Percentiles rank a stretch among this genome's conserved stretches.
Evolutionary conservation across 805 yeast species (phyloP).

Genomic region (Priceomyces medius): DNA sequence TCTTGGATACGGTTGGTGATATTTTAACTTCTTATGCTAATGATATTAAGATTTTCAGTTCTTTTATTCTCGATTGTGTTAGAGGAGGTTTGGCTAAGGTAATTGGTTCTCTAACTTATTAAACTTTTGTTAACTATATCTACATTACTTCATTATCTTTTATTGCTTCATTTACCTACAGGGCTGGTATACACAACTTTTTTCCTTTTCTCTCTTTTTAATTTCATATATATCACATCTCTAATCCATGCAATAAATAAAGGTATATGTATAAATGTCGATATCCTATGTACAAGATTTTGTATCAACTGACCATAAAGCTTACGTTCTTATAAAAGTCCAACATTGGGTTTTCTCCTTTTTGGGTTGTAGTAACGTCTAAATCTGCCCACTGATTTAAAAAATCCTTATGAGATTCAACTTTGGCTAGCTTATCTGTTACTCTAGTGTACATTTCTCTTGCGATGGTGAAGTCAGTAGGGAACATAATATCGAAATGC

Average conservation of each 20-base stretch:
- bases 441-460: slow-evolving; percentile 62
- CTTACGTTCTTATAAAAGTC: slow-evolving; percentile 75
- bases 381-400: slow-evolving; percentile 69
- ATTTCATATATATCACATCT: background rate
- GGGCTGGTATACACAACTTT: too few species aligned
- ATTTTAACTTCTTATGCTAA: slow-evolving; percentile 3
- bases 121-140: background rate
- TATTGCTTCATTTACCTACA: background rate
- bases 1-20: slow-evolving; percentile 7
- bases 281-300: background rate
- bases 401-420: slow-evolving; percentile 62
- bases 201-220: too few species aligned
- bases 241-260: background rate
- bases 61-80: slow-evolving; percentile 18
- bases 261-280: background rate
- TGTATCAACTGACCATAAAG: slow-evolving; percentile 49
- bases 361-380: slow-evolving; percentile 63
- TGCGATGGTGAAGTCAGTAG: slow-evolving; percentile 69
- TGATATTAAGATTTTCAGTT: slow-evolving; percentile 10
- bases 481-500: slow-evolving; percentile 81
- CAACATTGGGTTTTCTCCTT: slow-evolving; percentile 84
- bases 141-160: background rate
- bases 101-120: slow-evolving; percentile 7
- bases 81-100: slow-evolving; percentile 27
- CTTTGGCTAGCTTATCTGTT: slow-evolving; percentile 56